Conservation (phyloP, 2,329 filamentous ascomycete genomes). For the Colletotrichum sp. region DNA sequence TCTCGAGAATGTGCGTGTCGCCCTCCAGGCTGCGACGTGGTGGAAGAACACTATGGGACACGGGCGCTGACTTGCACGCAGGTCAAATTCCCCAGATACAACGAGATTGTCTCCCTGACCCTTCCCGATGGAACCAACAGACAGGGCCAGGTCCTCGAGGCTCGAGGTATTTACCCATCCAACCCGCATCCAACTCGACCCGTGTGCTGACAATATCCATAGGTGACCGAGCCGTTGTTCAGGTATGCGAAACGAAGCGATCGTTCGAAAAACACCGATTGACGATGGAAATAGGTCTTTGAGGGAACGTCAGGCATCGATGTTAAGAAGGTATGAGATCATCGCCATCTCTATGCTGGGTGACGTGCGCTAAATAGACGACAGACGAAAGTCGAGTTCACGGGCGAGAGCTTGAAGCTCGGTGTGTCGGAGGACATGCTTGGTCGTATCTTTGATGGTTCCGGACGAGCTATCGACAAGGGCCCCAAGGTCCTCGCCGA, state of each 20-base stretch:
- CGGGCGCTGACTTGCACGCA: constrained; percentile 37
- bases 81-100: constrained; percentile 98
- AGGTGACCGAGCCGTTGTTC: constrained; percentile 94
- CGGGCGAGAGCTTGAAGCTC: constrained; percentile 94
- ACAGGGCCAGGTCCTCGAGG: constrained; percentile 95
- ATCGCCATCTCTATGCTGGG: not conserved
- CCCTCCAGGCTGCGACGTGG: not conserved
- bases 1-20: constrained; percentile 81
- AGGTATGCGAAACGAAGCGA: constrained; percentile 60
- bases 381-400: constrained; percentile 96
- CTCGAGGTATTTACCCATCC: constrained; percentile 71
- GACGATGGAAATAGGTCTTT: constrained; percentile 72
- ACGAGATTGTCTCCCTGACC: constrained; percentile 96
- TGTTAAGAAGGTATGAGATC: constrained; percentile 85
- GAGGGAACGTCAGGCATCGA: constrained; percentile 97
- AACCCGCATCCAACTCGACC: constrained; percentile 17
- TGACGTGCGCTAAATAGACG: constrained; percentile 8
- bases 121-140: constrained; percentile 93
- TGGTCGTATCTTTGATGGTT: constrained; percentile 98
- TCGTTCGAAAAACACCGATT: constrained; percentile 22
- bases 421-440: constrained; percentile 99
- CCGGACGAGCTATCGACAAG: constrained; percentile 97
- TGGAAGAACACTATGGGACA: constrained; percentile 1
- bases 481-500: constrained; percentile 97
- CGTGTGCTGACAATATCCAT: constrained; percentile 23